Evolutionary conservation across 108 stramenopile species (phyloP).

Genomic region (Skeletonema tropicum): DNA sequence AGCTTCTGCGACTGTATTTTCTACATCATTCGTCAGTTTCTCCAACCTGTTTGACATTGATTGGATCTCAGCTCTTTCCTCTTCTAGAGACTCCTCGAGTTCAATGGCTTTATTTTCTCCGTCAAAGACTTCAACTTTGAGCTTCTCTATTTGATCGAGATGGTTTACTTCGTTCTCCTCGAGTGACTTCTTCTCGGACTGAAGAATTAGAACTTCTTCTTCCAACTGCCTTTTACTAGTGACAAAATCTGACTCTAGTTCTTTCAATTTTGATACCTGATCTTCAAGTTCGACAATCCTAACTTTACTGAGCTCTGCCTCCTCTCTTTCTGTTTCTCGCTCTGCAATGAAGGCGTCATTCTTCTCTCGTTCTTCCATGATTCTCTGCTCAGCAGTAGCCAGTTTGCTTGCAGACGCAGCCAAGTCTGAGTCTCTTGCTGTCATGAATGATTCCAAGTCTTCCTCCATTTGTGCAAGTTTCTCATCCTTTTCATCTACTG

Average conservation of each 20-base stretch:
- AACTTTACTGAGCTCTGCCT: background rate
- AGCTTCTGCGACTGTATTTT: slow-evolving; percentile 1
- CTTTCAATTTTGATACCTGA: background rate
- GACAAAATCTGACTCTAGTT: background rate
- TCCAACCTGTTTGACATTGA: background rate
- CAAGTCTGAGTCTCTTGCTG: background rate
- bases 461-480: background rate
- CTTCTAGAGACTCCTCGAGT: slow-evolving; percentile 7
- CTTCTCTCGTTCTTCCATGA: background rate
- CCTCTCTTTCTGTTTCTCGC: background rate
- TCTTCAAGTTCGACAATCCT: background rate
- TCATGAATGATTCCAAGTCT: background rate
- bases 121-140: background rate
- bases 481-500: background rate
- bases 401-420: background rate
- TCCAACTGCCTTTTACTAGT: background rate
- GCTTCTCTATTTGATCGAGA: background rate
- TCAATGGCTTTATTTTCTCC: background rate
- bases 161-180: background rate
- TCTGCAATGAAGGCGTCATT: background rate
- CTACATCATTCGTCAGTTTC: slow-evolving; percentile 10
- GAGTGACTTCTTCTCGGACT: background rate
- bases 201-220: background rate
- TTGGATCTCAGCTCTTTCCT: slow-evolving; percentile 7
- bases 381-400: background rate